These are phyloP conservation scores for Leptosphaerulina australis DNA, from an alignment of 2,329 filamentous ascomycete species.

Conservation along the genomic window DNA sequence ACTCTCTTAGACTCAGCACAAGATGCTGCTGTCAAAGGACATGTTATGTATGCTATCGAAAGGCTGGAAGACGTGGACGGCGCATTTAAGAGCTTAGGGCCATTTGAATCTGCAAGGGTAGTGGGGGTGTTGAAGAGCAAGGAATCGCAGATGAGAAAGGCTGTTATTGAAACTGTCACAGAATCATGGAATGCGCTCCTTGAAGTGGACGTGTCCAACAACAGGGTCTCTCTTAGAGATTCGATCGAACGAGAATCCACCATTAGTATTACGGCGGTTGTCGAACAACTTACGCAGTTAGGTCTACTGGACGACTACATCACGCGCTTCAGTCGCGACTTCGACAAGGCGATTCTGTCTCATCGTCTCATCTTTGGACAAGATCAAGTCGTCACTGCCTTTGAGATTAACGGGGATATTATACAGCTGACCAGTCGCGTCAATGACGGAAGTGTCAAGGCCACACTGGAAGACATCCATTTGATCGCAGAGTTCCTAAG, in stretches of 20 bases:
- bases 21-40: constrained; percentile 52
- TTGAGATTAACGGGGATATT: constrained; percentile 45
- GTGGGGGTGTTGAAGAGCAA: constrained; percentile 69
- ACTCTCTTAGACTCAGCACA: constrained; percentile 56
- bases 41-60: constrained; percentile 57
- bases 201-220: constrained; percentile 62
- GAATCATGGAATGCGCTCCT: constrained; percentile 75
- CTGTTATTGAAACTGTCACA: constrained; percentile 69
- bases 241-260: constrained; percentile 48
- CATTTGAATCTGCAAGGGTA: constrained; percentile 66
- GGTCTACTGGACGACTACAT: constrained; percentile 56
- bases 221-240: constrained; percentile 63
- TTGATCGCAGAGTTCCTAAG: constrained; percentile 58
- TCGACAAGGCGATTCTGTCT: constrained; percentile 66
- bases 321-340: constrained; percentile 65
- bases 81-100: constrained; percentile 64
- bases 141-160: constrained; percentile 68
- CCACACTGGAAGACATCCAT: constrained; percentile 41
- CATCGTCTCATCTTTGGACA: constrained; percentile 59
- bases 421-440: constrained; percentile 39
- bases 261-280: constrained; percentile 43
- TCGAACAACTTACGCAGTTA: constrained; percentile 47
- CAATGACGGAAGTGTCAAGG: constrained; percentile 38
- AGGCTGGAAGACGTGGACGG: constrained; percentile 57
- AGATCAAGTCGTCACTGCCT: constrained; percentile 43